These are phyloP conservation scores for Fusarium bulbicola DNA, from an alignment of 2,329 filamentous ascomycete species.

Conservation along the genomic window DNA sequence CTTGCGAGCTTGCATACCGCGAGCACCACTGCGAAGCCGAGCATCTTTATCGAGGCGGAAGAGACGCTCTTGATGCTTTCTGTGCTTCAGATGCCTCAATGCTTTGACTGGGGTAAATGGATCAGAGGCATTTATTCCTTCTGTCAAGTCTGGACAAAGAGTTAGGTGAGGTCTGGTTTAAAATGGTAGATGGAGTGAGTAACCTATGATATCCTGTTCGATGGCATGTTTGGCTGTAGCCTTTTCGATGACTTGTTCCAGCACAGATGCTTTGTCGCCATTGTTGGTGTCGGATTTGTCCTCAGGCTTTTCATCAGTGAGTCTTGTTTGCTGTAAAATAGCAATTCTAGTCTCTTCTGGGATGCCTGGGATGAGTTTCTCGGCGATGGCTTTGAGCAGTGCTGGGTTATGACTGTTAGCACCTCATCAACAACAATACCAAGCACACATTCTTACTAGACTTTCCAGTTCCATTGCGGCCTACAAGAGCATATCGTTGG, in stretches of 20 bases:
- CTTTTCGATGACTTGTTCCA: constrained; percentile 74
- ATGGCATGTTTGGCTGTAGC: constrained; percentile 65
- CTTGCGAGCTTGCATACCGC: constrained; percentile 81
- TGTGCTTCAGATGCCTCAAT: constrained; percentile 69
- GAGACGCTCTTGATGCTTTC: constrained; percentile 68
- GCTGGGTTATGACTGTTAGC: constrained; percentile 55
- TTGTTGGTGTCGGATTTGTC: constrained; percentile 4
- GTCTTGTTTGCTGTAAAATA: constrained; percentile 73
- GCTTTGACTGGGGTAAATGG: constrained; percentile 66
- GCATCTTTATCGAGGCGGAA: constrained; percentile 79
- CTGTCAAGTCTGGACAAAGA: constrained; percentile 59
- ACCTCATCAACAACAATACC: not conserved
- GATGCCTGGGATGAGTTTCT: constrained; percentile 81
- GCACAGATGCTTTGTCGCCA: constrained; percentile 54
- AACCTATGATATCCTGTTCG: constrained; percentile 70
- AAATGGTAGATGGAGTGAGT: not conserved
- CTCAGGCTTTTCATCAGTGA: constrained; percentile 47
- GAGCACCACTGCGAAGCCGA: constrained; percentile 75
- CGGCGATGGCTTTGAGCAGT: constrained; percentile 76
- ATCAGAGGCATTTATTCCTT: constrained; percentile 66
- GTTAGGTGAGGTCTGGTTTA: not conserved
- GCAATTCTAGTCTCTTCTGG: constrained; percentile 71
- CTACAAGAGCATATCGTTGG: constrained; percentile 79
- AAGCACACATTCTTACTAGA: constrained; percentile 64
- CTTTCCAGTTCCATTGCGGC: constrained; percentile 84